Base-by-base conservation (phyloP, 2,329 filamentous ascomycete genomes). In the Penicillium sp. region DNA sequence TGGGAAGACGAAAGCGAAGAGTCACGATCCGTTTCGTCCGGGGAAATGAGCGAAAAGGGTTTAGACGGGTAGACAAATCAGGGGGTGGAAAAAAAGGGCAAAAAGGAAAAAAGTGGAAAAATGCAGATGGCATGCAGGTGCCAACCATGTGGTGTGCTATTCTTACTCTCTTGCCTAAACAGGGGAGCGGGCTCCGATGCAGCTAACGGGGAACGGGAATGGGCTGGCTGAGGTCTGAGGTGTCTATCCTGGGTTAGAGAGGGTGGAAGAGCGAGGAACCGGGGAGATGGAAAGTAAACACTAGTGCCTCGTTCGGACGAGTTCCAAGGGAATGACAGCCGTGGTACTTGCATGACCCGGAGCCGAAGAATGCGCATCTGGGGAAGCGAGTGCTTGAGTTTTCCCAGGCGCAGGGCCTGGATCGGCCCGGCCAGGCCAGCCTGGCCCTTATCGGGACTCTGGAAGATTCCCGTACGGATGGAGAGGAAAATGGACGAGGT, bases 131-230 rank as follows among this genome's bases (percentile, higher is more conserved):
- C 53, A 57, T 61, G 60, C 62, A 66, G 60, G 51, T 68, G 64
- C 64, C 65, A 68, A 67, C 65, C 65, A 68, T 67, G 64, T 67
- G 65, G 64, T 41, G 28, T 48, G 50, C 57, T 57, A 58, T 58
- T 60, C 53, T 55, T 53, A 44, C 41, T 43, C 40, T 44, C 45
- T 48, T 44, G 40, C 45, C 45, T 48, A 36, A 45, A 36, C n/a
- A 27, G 39, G 39, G 39, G 39, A 25, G 38, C 20, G 24, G 14
- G 20, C 18, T 20, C 36, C 36, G 38, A 25, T 14, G 24, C 20
- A 25, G 38, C 20, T 40, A 24, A 25, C 27, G 20, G 20, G 13
- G 20, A 14, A 8, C 5, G 8, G 20, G 16, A 14, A 11, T n/a
- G 22, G 38, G 20, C 22, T 25, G 38, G 38, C 38, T 40, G 38